Percentiles rank a stretch among this genome's conserved stretches.
These are phyloP conservation scores for Arthrobotrys entomopaga DNA, from an alignment of 2,329 filamentous ascomycete genomes.

Conservation along the genomic window DNA sequence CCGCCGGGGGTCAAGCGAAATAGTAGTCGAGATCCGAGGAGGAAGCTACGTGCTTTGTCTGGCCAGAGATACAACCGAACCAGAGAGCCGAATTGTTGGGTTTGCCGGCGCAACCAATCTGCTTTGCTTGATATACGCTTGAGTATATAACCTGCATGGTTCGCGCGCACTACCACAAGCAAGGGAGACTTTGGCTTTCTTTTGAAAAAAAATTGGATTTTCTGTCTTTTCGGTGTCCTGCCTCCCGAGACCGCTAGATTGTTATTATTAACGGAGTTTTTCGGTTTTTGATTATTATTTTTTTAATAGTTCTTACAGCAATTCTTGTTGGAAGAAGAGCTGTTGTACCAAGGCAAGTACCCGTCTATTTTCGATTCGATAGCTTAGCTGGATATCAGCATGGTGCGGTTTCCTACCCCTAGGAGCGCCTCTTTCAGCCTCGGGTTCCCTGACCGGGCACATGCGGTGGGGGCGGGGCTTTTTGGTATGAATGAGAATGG, in stretches of 20 bases:
- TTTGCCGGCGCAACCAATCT: background rate
- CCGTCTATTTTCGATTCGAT: slow-evolving; percentile 3
- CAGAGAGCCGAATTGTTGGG: slow-evolving; percentile 1
- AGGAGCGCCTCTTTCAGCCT: too few relatives aligned
- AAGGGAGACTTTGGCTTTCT: background rate
- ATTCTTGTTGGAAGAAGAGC: background rate
- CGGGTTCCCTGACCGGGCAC: too few relatives aligned
- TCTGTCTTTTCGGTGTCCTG: background rate
- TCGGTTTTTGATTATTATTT: too few relatives aligned
- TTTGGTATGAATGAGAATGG: too few relatives aligned
- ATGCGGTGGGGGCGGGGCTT: too few relatives aligned
- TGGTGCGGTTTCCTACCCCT: background rate
- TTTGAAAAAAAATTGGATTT: background rate
- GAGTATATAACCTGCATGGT: too few relatives aligned
- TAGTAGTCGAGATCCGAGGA: slow-evolving; percentile 34
- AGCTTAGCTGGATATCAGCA: slow-evolving; percentile 1
- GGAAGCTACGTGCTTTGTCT: slow-evolving; percentile 8
- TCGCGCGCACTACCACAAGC: slow-evolving; percentile 7
- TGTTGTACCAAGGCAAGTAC: slow-evolving; percentile 9
- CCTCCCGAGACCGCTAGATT: background rate
- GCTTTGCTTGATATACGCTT: too few relatives aligned
- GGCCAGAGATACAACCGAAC: slow-evolving; percentile 9
- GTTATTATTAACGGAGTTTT: too few relatives aligned
- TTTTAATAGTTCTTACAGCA: background rate
- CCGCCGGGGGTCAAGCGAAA: slow-evolving; percentile 40